Conservation (phyloP, 2,329 filamentous ascomycete genomes). For the Pestalotiopsis sp. region DNA sequence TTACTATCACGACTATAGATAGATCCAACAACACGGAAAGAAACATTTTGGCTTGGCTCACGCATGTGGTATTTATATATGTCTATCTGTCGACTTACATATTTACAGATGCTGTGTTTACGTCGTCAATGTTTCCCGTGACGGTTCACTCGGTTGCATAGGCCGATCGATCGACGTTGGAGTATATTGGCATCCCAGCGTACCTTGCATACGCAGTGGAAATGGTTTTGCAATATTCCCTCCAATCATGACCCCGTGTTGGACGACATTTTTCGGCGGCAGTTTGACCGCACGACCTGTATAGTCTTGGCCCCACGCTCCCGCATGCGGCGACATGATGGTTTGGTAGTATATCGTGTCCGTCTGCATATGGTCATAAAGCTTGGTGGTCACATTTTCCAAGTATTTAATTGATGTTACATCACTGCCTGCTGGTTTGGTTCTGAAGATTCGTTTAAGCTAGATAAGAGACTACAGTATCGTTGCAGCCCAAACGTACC, state of each 20-base stretch:
- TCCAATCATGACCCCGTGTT: not conserved
- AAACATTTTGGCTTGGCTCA: too few relatives aligned
- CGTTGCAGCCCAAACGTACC: too few relatives aligned
- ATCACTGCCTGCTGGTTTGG: too few relatives aligned
- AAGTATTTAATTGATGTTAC: not conserved
- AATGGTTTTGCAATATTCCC: not conserved
- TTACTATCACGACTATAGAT: too few relatives aligned
- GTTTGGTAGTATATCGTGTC: not conserved
- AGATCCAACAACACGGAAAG: too few relatives aligned
- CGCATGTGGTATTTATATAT: too few relatives aligned
- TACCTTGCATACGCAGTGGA: not conserved
- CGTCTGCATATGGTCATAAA: too few relatives aligned
- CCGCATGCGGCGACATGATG: not conserved
- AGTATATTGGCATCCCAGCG: not conserved
- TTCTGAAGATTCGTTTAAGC: not conserved
- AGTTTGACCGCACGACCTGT: not conserved
- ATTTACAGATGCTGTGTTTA: too few relatives aligned
- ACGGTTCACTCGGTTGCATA: not conserved
- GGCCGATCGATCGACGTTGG: not conserved
- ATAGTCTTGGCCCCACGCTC: not conserved
- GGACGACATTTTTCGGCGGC: not conserved
- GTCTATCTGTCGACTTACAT: too few relatives aligned
- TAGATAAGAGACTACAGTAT: too few relatives aligned
- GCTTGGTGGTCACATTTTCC: not conserved
- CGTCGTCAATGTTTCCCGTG: not conserved